Evolutionary conservation across 1,284 basidiomycete species (phyloP).

Genomic region (Vanrija sp.): DNA sequence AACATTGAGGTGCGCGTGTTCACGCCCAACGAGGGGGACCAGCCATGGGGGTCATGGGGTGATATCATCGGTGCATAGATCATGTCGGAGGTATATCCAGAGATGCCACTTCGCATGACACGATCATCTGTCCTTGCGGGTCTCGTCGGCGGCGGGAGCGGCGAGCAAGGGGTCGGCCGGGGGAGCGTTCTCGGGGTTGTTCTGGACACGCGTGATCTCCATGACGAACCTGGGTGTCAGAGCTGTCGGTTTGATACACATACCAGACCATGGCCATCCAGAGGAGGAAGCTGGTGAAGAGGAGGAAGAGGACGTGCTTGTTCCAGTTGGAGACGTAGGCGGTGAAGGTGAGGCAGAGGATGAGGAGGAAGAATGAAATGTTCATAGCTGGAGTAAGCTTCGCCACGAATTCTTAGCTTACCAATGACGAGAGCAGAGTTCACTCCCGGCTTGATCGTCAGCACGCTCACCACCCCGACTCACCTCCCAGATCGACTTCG

Average conservation of each 20-base stretch:
- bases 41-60: conserved; percentile 43
- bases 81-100: too few species aligned
- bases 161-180: conserved; percentile 7
- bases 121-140: conserved; percentile 31
- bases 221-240: conserved; percentile 38
- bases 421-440: conserved; percentile 42
- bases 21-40: conserved; percentile 12
- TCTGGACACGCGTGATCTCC: conserved; percentile 39
- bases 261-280: conserved; percentile 47
- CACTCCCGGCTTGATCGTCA: conserved; percentile 35
- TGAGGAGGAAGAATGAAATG: conserved; percentile 44
- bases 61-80: conserved; percentile 23
- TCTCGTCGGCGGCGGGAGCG: conserved; percentile 6
- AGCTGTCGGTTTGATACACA: neutral
- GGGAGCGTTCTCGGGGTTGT: conserved; percentile 41
- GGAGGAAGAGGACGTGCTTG: conserved; percentile 38
- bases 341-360: conserved; percentile 40
- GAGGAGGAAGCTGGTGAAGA: conserved; percentile 30
- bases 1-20: conserved; percentile 45
- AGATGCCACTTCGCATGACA: neutral
- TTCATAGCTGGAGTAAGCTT: conserved; percentile 43
- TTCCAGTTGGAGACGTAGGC: conserved; percentile 43
- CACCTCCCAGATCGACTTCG: conserved; percentile 45
- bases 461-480: too few species aligned
- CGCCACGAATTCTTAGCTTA: conserved; percentile 4